Conservation (phyloP, 257 asterid species). For the Capsicum pubescens region DNA sequence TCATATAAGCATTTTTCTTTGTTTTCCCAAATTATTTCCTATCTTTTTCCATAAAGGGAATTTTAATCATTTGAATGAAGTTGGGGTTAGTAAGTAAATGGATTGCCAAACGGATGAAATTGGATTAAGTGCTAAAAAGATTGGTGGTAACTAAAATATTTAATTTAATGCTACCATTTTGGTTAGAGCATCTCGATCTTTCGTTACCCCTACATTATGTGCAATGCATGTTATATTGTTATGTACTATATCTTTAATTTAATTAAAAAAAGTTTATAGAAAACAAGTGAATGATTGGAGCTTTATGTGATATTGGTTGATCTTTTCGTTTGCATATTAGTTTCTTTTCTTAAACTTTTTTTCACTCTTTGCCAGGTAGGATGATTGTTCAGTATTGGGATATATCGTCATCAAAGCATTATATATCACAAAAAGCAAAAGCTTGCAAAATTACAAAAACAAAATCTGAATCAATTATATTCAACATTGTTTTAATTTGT, state of each 20-base stretch:
- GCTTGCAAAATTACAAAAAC: background rate
- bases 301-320: too few species aligned
- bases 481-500: background rate
- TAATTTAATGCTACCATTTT: background rate
- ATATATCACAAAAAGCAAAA: background rate
- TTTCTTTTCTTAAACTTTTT: background rate
- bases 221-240: background rate
- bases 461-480: background rate
- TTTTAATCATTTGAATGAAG: too few species aligned
- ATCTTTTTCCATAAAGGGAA: too few species aligned
- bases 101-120: too few species aligned
- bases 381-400: slow-evolving; percentile 14
- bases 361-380: background rate
- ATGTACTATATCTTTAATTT: background rate
- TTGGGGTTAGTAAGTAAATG: too few species aligned
- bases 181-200: background rate
- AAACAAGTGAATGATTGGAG: background rate
- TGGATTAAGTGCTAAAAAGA: too few species aligned
- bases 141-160: background rate
- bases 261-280: background rate
- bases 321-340: too few species aligned
- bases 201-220: background rate
- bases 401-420: slow-evolving; percentile 24
- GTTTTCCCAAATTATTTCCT: too few species aligned
- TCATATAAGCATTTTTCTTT: too few species aligned